A percentile compares a stretch with the other conserved stretches of the same genome.
Evolutionary conservation across 495 filamentous ascomycete species (phyloP).

Genomic region (Hypoxylon rickii): DNA sequence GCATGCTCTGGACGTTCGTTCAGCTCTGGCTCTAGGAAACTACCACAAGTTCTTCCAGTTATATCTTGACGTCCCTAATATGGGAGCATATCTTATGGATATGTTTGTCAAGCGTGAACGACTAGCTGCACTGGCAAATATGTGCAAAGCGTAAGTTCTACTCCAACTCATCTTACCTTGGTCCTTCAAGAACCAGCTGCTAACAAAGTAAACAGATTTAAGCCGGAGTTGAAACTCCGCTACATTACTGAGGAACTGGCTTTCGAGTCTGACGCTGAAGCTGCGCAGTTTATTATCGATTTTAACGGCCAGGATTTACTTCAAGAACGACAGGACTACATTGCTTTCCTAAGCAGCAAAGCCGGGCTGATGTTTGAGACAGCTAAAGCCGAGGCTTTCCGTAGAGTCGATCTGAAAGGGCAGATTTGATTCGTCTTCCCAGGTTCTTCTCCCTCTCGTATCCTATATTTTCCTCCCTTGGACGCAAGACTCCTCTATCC

Average conservation of each 20-base stretch:
- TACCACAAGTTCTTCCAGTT: slow-evolving; percentile 97
- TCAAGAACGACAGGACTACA: slow-evolving; percentile 71
- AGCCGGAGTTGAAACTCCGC: slow-evolving; percentile 81
- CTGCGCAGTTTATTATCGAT: slow-evolving; percentile 84
- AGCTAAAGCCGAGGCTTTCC: slow-evolving; percentile 71
- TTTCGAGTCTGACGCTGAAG: slow-evolving; percentile 91
- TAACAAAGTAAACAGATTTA: slow-evolving; percentile 70
- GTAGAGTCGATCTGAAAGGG: slow-evolving; percentile 93
- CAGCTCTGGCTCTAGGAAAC: slow-evolving; percentile 88
- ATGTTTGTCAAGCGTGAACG: slow-evolving; percentile 97
- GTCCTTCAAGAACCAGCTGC: slow-evolving; percentile 6
- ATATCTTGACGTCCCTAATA: slow-evolving; percentile 91
- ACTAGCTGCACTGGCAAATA: slow-evolving; percentile 81
- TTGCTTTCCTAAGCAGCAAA: slow-evolving; percentile 77
- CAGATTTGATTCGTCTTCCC: slow-evolving; percentile 69
- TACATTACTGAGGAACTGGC: slow-evolving; percentile 95
- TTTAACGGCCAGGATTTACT: slow-evolving; percentile 75
- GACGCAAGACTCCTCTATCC: slow-evolving; percentile 15
- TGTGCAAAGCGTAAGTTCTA: slow-evolving; percentile 87
- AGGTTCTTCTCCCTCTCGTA: slow-evolving; percentile 19
- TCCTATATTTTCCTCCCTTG: slow-evolving; percentile 10
- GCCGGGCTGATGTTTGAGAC: slow-evolving; percentile 73
- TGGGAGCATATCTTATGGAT: slow-evolving; percentile 98
- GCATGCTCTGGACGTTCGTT: slow-evolving; percentile 90
- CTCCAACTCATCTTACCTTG: neutral